Evolutionary conservation across 345 rosid genomes (phyloP).

Genomic region (Rhodamnia argentea): DNA sequence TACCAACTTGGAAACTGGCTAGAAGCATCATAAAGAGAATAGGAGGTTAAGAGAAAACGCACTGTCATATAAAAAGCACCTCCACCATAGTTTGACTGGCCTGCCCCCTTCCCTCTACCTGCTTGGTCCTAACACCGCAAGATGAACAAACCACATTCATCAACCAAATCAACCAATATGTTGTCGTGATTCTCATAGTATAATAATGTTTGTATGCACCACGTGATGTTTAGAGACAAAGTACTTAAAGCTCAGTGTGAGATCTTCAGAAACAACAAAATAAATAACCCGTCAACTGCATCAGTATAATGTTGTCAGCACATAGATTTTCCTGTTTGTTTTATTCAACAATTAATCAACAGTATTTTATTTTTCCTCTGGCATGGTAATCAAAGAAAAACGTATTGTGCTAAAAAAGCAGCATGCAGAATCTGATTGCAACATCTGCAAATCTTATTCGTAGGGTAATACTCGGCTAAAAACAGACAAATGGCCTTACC

Average conservation of each 20-base stretch:
- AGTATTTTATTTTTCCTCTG: background rate
- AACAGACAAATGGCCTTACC: background rate
- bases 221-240: background rate
- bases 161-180: background rate
- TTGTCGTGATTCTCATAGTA: background rate
- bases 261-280: background rate
- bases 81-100: constrained; percentile 42
- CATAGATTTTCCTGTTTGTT: background rate
- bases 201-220: background rate
- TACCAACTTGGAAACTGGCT: background rate
- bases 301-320: background rate
- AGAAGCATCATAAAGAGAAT: background rate
- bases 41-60: constrained; percentile 7
- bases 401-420: background rate
- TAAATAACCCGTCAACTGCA: background rate
- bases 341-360: background rate
- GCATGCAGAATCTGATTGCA: background rate
- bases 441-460: background rate
- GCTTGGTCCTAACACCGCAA: constrained; percentile 24
- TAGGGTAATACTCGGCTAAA: background rate
- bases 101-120: constrained; percentile 27
- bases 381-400: background rate
- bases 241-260: background rate
- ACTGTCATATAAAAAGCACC: constrained; percentile 51
- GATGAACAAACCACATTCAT: constrained; percentile 1